These are phyloP conservation scores for Lactifluus hygrophoroides DNA, from an alignment of 768 basidiomycete genomes.

Conservation along the genomic window DNA sequence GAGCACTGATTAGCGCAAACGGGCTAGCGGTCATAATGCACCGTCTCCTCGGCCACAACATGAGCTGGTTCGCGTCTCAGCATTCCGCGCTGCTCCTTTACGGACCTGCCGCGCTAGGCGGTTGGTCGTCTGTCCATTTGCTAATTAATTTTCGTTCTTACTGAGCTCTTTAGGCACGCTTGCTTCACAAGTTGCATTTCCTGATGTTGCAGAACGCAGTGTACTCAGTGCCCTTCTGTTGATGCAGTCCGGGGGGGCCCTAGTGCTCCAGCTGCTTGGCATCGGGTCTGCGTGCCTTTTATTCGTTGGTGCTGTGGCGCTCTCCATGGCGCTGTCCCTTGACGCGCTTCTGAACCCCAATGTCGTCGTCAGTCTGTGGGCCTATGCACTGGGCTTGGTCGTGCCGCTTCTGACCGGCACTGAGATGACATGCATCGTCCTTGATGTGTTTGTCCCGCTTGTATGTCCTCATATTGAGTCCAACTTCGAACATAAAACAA, in stretches of 20 bases:
- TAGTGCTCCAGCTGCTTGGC: constrained; percentile 51
- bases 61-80: constrained; percentile 84
- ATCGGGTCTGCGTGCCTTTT: constrained; percentile 74
- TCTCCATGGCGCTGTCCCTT: constrained; percentile 47
- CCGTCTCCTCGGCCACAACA: constrained; percentile 48
- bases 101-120: constrained; percentile 63
- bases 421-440: constrained; percentile 47
- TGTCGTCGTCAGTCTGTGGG: constrained; percentile 43
- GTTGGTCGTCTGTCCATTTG: constrained; percentile 32
- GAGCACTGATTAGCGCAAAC: constrained; percentile 58
- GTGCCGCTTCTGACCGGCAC: constrained; percentile 49
- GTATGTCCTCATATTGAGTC: constrained; percentile 32
- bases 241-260: constrained; percentile 46
- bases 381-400: constrained; percentile 54
- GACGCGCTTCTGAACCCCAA: constrained; percentile 37
- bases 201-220: constrained; percentile 48
- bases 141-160: not conserved
- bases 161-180: constrained; percentile 42
- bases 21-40: constrained; percentile 62
- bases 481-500: not conserved
- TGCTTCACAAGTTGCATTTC: constrained; percentile 49
- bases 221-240: constrained; percentile 55
- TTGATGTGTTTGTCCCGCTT: constrained; percentile 88
- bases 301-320: constrained; percentile 50
- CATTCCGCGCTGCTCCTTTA: constrained; percentile 59